These are phyloP conservation scores for Rhodotorula kratochvilovae DNA, from an alignment of 768 basidiomycete species.

Conservation along the genomic window DNA sequence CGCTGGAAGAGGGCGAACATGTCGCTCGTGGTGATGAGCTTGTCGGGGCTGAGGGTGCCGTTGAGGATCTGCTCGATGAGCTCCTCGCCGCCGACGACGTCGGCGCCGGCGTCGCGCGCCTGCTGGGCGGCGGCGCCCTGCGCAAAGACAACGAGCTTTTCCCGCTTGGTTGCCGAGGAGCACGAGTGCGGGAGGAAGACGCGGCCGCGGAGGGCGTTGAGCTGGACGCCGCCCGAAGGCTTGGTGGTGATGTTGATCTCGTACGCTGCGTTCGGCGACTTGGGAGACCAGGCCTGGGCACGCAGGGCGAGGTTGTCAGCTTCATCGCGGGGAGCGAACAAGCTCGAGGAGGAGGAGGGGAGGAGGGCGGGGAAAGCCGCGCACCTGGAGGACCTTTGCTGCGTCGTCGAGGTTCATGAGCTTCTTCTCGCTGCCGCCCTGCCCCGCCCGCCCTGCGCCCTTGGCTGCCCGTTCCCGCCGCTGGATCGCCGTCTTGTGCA, in stretches of 20 bases:
- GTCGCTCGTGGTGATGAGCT: slow-evolving; percentile 74
- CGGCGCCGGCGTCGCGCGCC: slow-evolving; percentile 80
- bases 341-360: background rate
- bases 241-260: slow-evolving; percentile 76
- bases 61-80: slow-evolving; percentile 64
- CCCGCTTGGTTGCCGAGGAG: slow-evolving; percentile 26
- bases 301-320: background rate
- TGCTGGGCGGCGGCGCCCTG: slow-evolving; percentile 75
- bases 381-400: slow-evolving; percentile 37
- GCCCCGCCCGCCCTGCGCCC: slow-evolving; percentile 22
- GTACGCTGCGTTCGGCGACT: slow-evolving; percentile 68
- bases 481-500: slow-evolving; percentile 33
- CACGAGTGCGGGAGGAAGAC: slow-evolving; percentile 65
- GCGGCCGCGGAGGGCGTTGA: slow-evolving; percentile 78
- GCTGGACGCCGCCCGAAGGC: slow-evolving; percentile 59
- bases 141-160: slow-evolving; percentile 82
- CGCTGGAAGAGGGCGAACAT: slow-evolving; percentile 71
- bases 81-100: slow-evolving; percentile 84
- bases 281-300: slow-evolving; percentile 39
- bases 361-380: background rate
- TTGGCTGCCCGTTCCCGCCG: slow-evolving; percentile 18
- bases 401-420: slow-evolving; percentile 31
- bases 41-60: slow-evolving; percentile 70
- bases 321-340: background rate
- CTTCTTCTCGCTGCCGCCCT: slow-evolving; percentile 41